A percentile compares a stretch with the other conserved stretches of the same genome.
Evolutionary conservation across 148 eudicot genomes (phyloP).

Genomic region (Rhododendron simsii): DNA sequence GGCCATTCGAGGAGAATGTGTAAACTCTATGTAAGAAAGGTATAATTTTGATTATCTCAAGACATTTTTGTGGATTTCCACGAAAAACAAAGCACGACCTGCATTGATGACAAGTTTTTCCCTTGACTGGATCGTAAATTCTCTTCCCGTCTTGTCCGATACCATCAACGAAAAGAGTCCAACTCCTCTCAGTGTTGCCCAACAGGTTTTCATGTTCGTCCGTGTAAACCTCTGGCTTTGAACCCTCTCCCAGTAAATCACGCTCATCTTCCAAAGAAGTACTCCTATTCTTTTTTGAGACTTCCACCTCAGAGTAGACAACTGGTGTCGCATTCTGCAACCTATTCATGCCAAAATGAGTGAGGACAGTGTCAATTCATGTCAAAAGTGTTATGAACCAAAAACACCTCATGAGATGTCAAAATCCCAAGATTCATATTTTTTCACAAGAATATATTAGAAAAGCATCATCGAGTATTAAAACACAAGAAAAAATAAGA

Average conservation of each 20-base stretch:
- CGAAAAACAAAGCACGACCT: slow-evolving; percentile 33
- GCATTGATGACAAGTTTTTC: slow-evolving; percentile 98
- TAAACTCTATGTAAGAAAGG: not conserved
- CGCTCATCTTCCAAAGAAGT: slow-evolving; percentile 15
- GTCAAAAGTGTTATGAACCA: not conserved
- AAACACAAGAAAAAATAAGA: not conserved
- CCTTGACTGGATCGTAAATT: slow-evolving; percentile 65
- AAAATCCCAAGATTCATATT: not conserved
- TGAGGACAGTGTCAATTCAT: not conserved
- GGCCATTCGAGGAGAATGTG: not conserved
- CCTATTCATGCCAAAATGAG: slow-evolving; percentile 30
- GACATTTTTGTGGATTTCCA: not conserved
- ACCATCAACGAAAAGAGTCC: slow-evolving; percentile 87
- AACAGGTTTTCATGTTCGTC: slow-evolving; percentile 81
- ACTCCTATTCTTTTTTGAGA: slow-evolving; percentile 31
- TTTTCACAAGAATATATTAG: not conserved
- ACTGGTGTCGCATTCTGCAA: slow-evolving; percentile 65
- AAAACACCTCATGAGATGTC: not conserved
- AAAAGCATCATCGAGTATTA: not conserved
- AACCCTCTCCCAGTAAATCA: slow-evolving; percentile 45
- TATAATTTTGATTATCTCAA: not conserved
- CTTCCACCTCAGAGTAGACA: slow-evolving; percentile 46
- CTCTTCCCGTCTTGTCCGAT: slow-evolving; percentile 64
- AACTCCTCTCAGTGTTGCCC: slow-evolving; percentile 62
- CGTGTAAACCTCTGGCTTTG: slow-evolving; percentile 72